Evolutionary conservation across 2,329 filamentous ascomycete genomes (phyloP).

Genomic region (Fusarium denticulatum): DNA sequence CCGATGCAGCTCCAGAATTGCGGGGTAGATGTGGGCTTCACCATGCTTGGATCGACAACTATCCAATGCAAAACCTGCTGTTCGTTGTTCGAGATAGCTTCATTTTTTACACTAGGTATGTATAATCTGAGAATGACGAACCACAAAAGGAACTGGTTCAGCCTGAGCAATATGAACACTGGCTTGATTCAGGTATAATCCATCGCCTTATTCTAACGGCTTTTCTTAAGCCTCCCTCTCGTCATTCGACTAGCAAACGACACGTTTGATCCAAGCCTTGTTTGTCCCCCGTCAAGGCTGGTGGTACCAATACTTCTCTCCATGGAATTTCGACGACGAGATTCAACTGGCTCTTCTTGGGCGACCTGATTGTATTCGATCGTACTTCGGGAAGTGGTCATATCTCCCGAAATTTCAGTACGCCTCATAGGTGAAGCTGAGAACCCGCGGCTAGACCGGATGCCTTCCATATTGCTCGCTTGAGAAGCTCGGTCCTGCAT

Average conservation of each 20-base stretch:
- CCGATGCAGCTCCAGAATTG: constrained; percentile 34
- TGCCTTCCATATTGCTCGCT: neutral
- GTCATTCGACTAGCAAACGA: constrained; percentile 37
- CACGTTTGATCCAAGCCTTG: neutral
- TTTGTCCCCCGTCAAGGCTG: neutral
- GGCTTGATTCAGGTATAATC: neutral
- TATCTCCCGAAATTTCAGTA: neutral
- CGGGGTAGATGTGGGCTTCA: constrained; percentile 32
- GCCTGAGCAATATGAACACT: neutral
- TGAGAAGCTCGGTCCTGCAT: constrained; percentile 8
- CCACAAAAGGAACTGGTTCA: neutral
- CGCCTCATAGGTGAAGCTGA: constrained; percentile 10
- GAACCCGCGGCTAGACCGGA: neutral
- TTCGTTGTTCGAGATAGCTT: constrained; percentile 30
- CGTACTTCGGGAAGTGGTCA: neutral
- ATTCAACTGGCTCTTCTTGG: neutral
- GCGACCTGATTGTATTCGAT: constrained; percentile 5
- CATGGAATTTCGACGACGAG: neutral
- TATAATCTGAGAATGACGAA: constrained; percentile 3
- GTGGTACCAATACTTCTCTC: neutral
- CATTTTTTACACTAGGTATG: constrained; percentile 1
- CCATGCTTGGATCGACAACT: constrained; percentile 10
- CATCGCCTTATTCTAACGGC: neutral
- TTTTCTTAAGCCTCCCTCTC: neutral
- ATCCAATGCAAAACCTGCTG: neutral